Conservation (phyloP, 441 rosid genomes). For the Arabidopsis lyrata region DNA sequence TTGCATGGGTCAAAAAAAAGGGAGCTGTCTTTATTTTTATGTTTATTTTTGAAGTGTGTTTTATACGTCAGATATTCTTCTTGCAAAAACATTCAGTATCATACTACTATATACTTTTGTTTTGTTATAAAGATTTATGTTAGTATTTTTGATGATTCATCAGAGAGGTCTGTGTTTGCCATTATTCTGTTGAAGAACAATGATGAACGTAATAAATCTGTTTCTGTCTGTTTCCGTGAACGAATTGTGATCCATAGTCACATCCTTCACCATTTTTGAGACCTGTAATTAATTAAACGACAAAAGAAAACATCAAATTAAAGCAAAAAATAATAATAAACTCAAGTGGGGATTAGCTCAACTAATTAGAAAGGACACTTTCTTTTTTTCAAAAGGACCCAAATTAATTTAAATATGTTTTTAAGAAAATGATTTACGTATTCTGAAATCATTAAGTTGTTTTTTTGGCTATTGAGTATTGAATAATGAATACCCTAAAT, state of each 20-base stretch:
- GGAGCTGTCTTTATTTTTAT: slow-evolving; percentile 32
- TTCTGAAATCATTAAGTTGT: background rate
- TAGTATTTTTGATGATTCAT: slow-evolving; percentile 17
- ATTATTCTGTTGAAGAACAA: slow-evolving; percentile 33
- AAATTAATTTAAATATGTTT: slow-evolving; percentile 6
- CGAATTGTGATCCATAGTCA: slow-evolving; percentile 34
- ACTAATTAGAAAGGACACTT: slow-evolving; percentile 25
- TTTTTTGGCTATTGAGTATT: background rate
- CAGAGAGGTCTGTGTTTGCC: slow-evolving; percentile 25
- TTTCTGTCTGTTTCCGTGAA: slow-evolving; percentile 44
- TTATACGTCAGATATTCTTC: slow-evolving; percentile 46
- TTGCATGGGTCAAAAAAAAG: slow-evolving; percentile 24
- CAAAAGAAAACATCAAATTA: slow-evolving; percentile 36
- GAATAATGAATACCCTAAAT: slow-evolving; percentile 4
- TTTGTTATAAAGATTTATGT: slow-evolving; percentile 21
- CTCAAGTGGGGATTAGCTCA: slow-evolving; percentile 40
- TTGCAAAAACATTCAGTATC: slow-evolving; percentile 35
- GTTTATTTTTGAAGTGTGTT: slow-evolving; percentile 29
- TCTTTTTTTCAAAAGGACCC: background rate
- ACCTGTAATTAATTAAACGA: slow-evolving; percentile 43
- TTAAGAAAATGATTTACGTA: background rate
- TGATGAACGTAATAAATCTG: slow-evolving; percentile 38
- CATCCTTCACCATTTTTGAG: slow-evolving; percentile 32
- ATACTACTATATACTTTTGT: slow-evolving; percentile 36
- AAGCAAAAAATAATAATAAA: slow-evolving; percentile 6